These are phyloP conservation scores for Didymellaceae sp. DNA, from an alignment of 2,329 filamentous ascomycete genomes.

Conservation along the genomic window DNA sequence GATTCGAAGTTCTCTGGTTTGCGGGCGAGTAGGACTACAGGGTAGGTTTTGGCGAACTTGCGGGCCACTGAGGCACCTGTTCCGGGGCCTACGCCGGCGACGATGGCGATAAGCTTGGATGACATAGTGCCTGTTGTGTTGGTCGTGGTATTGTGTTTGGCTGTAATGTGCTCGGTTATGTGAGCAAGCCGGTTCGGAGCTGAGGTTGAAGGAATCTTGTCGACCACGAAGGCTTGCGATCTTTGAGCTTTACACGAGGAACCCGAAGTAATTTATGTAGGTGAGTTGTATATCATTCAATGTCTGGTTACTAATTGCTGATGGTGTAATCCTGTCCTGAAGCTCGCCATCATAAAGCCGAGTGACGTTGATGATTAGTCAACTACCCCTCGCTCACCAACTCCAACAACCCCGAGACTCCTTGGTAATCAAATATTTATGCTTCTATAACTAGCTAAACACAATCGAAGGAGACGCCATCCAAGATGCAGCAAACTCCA, in stretches of 20 bases:
- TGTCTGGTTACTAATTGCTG: conserved; percentile 32
- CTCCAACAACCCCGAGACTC: neutral
- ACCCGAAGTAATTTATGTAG: too few relatives aligned
- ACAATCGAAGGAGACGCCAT: neutral
- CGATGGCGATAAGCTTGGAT: conserved; percentile 67
- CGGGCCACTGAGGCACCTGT: conserved; percentile 69
- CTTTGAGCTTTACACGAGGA: too few relatives aligned
- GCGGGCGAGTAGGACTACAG: conserved; percentile 77
- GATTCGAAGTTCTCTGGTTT: conserved; percentile 68
- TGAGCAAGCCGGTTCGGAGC: neutral
- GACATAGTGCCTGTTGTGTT: conserved; percentile 34
- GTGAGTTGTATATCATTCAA: conserved; percentile 5
- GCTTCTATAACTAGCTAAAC: too few relatives aligned
- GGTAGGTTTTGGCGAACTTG: conserved; percentile 68
- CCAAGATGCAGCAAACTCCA: neutral
- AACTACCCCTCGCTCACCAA: conserved; percentile 20
- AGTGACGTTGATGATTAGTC: conserved; percentile 36
- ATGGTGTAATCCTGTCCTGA: conserved; percentile 29
- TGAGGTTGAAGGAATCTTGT: neutral
- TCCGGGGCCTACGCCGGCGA: conserved; percentile 76
- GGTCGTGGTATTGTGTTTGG: neutral
- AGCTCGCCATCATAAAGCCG: conserved; percentile 30
- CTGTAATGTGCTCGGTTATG: conserved; percentile 2
- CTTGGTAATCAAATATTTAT: too few relatives aligned
- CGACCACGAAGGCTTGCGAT: too few relatives aligned